Conservation (phyloP, 345 rosid species). For the Mangifera indica region DNA sequence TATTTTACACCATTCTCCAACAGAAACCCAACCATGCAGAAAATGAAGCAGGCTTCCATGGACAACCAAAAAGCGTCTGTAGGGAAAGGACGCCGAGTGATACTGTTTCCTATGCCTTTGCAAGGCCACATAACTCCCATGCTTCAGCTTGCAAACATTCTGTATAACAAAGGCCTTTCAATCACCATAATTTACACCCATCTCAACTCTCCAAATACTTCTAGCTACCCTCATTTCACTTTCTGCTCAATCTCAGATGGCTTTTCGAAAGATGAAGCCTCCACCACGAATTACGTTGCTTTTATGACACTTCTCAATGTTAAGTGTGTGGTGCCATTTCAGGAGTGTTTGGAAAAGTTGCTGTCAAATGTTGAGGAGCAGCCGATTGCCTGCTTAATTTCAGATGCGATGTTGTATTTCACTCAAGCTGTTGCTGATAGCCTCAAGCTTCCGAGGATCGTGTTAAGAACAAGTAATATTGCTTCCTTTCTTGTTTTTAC, state of each 20-base stretch:
- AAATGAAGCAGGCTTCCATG: no score
- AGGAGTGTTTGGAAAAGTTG: conserved; percentile 26
- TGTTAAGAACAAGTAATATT: conserved; percentile 34
- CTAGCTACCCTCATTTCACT: conserved; percentile 31
- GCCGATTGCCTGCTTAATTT: conserved; percentile 27
- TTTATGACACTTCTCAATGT: conserved; percentile 16
- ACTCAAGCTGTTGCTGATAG: conserved; percentile 31
- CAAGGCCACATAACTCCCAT: conserved; percentile 41
- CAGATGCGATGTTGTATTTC: conserved; percentile 30
- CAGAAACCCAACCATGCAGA: no score
- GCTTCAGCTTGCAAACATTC: conserved; percentile 36
- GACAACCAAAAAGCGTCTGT: neutral
- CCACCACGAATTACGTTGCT: neutral
- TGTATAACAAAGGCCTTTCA: conserved; percentile 32
- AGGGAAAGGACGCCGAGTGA: conserved; percentile 23
- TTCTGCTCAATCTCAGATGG: conserved; percentile 27
- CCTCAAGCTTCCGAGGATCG: conserved; percentile 29
- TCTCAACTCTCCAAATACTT: conserved; percentile 34
- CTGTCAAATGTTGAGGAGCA: conserved; percentile 12
- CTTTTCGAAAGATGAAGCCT: conserved; percentile 16
- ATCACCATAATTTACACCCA: conserved; percentile 31
- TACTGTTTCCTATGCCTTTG: conserved; percentile 32
- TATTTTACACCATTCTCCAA: no score
- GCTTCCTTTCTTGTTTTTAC: conserved; percentile 29
- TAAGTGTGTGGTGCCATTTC: conserved; percentile 19